Evolutionary conservation across 2,329 filamentous ascomycete species (phyloP), one percentile per base, ranked within the genome.

Genomic region (Albophoma yamanashiensis): DNA sequence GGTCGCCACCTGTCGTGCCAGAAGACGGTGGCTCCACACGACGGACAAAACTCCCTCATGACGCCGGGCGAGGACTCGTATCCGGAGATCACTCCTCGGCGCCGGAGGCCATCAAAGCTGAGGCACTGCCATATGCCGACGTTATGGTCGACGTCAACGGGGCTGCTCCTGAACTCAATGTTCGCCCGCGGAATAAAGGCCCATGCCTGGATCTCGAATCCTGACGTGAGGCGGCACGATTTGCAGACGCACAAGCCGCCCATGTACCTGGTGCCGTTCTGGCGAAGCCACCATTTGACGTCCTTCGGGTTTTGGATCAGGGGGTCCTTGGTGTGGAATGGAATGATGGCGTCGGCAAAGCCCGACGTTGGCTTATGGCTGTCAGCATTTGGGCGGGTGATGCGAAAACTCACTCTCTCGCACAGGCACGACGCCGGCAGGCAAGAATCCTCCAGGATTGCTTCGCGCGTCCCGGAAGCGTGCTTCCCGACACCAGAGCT

Each of bases 131-230:
- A 56, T 12, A 5, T 14, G 7, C 8, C 43, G n/a, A n/a, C n/a
- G 0, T 12, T 53, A 20, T 58, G 22, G 1, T 39, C 57, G 0
- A 15, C 42, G 1, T 56, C 39, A 14, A 34, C 15, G 14, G 39
- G 11, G 8, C 55, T 66, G 56, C 76, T 62, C 39, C 70, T 62
- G 34, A 82, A 74, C 22, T 75, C 70, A 58, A 89, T 83, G 65
- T 87, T 85, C 1, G 72, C 69, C n/a, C 77, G 75, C 0, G 85
- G 84, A 0, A 89, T 73, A 66, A 89, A 90, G 0, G 83, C 78
- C 87, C 87, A 90, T 0, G 80, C 74, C 64, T 87, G 81, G 55
- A 89, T 79, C 60, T 88, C 84, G 63, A 84, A 86, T 3, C 86
- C 86, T 1, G 82, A 79, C 0, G 74, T 71, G 4, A 85, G 73